Conservation (phyloP, 2,329 filamentous ascomycete species). For the Botrytis paeoniae region DNA sequence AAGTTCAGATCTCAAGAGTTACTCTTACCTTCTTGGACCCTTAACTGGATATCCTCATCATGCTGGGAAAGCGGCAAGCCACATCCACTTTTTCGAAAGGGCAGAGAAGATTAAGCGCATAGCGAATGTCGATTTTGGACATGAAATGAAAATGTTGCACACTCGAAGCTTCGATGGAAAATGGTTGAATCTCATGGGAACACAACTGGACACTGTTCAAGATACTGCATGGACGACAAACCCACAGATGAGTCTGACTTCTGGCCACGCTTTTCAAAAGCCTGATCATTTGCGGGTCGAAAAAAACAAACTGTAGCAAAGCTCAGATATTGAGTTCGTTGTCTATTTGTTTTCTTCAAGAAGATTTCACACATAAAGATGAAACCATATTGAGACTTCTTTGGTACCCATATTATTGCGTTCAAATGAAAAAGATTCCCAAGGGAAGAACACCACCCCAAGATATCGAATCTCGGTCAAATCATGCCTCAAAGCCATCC, state of each 20-base stretch:
- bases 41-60: background rate
- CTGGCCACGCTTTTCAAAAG: background rate
- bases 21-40: background rate
- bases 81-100: background rate
- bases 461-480: background rate
- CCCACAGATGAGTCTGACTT: background rate
- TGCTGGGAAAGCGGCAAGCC: background rate
- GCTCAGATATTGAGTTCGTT: background rate
- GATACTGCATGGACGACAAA: background rate
- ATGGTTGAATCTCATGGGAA: background rate
- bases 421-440: background rate
- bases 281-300: background rate
- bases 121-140: background rate
- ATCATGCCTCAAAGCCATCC: background rate
- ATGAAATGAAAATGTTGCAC: background rate
- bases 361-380: background rate
- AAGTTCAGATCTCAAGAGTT: background rate
- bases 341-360: background rate
- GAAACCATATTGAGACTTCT: background rate
- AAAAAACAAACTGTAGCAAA: background rate
- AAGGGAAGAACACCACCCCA: background rate
- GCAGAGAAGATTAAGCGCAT: background rate
- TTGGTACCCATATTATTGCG: background rate
- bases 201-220: background rate
- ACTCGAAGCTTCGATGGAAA: background rate